Base-by-base conservation (phyloP, 345 rosid species). In the Boechera stricta region DNA sequence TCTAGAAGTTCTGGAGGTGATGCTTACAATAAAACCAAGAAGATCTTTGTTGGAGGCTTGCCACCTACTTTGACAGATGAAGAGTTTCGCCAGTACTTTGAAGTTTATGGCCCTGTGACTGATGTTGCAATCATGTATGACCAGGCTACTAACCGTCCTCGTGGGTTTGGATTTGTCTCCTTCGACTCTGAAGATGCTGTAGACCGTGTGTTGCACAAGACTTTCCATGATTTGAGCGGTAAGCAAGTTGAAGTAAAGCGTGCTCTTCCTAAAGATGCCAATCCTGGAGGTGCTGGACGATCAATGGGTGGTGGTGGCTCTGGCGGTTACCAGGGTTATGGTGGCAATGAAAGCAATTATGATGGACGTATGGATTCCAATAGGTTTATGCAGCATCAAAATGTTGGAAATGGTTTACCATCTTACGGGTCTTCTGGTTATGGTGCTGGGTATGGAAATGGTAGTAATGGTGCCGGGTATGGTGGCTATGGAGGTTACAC, bases 221-320 rank as follows among this genome's bases (percentile, higher is more conserved):
- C 74, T 5, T 92, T 90, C 78, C 98, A 92, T 73, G 98, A 94
- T 82, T 74, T 94, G 83, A 84, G 72, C 59, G 97, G 95, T 49
- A 94, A 92, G 85, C 93, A 89, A 83, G 98, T 94, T 53, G 98
- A 94, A 83, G 98, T 94, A 8, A 94, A 94, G 82, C 85, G 88
- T 36, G 97, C 98, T 67, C 92, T 91, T 77, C 98, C 97, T 36
- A 94, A 88, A 82, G 98, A 94, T 78, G 89, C 97, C 11, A 94
- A 87, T 86, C 93, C 93, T n/a, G 91, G 93, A 73, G 92, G 93
- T 33, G 86, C 81, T 60, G 73, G 85, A 52, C 87, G 97, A 31
- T 73, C 79, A 61, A 82, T 85, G 88, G 90, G 90, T 64, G 89
- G 90, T 80, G 89, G 93, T 72, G 76, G 84, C 56, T 81, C 88